phyloP scores from a whole-genome alignment of 2,329 filamentous ascomycete species.

The Phialophora macrospora region DNA sequence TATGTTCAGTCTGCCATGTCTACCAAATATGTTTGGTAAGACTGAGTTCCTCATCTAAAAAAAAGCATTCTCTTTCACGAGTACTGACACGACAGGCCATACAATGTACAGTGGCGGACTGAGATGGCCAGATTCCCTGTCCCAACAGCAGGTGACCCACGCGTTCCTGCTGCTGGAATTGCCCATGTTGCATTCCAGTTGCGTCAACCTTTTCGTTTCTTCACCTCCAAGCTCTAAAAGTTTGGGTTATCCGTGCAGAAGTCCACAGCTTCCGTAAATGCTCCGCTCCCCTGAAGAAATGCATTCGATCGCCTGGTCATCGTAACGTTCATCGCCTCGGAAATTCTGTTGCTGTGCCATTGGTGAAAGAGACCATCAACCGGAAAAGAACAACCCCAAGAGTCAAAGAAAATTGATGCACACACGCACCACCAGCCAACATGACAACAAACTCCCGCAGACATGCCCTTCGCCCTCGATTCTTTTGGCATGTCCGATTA shows the following conservation, averaged over 20 bases:
- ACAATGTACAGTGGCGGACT: constrained; percentile 31
- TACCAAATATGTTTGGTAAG: constrained; percentile 1
- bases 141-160: constrained; percentile 5
- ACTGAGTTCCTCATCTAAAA: constrained; percentile 2
- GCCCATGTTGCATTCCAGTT: background rate
- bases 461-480: constrained; percentile 21
- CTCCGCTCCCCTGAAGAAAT: constrained; percentile 24
- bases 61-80: constrained; percentile 2
- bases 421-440: constrained; percentile 25
- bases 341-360: constrained; percentile 20
- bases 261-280: constrained; percentile 16
- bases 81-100: constrained; percentile 10
- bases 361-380: constrained; percentile 16
- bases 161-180: background rate
- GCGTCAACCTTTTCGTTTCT: constrained; percentile 4
- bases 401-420: constrained; percentile 29
- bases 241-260: constrained; percentile 19
- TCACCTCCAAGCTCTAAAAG: constrained; percentile 20
- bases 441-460: constrained; percentile 30
- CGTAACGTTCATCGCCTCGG: constrained; percentile 35
- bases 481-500: constrained; percentile 31
- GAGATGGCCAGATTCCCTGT: constrained; percentile 7
- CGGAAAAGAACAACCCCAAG: constrained; percentile 19
- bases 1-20: constrained; percentile 1
- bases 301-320: constrained; percentile 29